Conservation (phyloP, 352 stramenopile species). For the Phytophthora cactorum region DNA sequence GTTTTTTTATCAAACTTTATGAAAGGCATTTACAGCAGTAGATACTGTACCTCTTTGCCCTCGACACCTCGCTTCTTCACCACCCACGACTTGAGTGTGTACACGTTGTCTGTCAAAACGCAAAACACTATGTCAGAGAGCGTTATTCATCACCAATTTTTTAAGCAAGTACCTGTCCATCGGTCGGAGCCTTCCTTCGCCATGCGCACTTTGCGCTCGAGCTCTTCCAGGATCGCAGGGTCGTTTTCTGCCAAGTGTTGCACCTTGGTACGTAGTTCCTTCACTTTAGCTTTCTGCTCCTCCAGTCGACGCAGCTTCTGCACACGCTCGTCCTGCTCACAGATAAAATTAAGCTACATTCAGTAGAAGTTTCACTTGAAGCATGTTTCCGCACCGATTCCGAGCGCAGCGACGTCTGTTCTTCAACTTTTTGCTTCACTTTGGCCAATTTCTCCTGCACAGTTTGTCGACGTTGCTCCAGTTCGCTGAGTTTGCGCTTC, state of each 20-base stretch:
- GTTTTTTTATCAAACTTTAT: not conserved
- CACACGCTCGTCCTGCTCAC: constrained; percentile 60
- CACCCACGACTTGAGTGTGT: constrained; percentile 83
- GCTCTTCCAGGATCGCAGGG: constrained; percentile 64
- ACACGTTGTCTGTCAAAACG: constrained; percentile 70
- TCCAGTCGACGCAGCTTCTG: constrained; percentile 63
- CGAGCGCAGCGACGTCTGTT: constrained; percentile 52
- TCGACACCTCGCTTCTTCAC: constrained; percentile 77
- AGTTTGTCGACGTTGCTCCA: constrained; percentile 58
- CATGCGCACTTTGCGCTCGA: constrained; percentile 64
- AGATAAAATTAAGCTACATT: not conserved
- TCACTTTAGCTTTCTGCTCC: constrained; percentile 58
- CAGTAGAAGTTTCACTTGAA: not conserved
- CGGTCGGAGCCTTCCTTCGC: constrained; percentile 76
- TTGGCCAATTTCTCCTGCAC: constrained; percentile 51
- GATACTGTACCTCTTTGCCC: constrained; percentile 51
- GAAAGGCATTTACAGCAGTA: not conserved
- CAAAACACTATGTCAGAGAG: not conserved
- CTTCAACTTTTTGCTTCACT: constrained; percentile 56
- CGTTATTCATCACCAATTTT: not conserved
- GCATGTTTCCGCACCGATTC: constrained; percentile 53
- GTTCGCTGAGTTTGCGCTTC: constrained; percentile 75
- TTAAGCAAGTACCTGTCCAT: constrained; percentile 64
- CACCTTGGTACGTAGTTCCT: constrained; percentile 56
- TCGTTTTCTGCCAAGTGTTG: constrained; percentile 80